Base-by-base conservation (phyloP, 768 basidiomycete genomes). In the Coprinopsis sp. region DNA sequence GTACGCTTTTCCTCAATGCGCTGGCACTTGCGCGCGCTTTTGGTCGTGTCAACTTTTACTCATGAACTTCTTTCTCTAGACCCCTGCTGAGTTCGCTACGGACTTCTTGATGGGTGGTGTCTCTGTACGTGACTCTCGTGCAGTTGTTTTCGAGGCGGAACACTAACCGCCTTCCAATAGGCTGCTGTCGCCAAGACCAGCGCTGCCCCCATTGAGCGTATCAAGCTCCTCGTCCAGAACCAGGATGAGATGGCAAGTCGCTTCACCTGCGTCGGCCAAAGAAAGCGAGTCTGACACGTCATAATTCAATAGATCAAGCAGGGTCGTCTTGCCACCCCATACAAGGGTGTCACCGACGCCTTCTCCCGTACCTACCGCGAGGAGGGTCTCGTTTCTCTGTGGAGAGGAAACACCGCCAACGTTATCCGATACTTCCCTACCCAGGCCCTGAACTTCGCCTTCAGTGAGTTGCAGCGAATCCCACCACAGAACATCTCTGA, bases 381-480 rank as follows among this genome's bases (percentile, higher is more conserved):
- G 13, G 96, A 99, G 78, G 96, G 96, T 68, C 73, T 96, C 44
- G 77, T 92, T 53, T 88, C 96, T 18, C 77, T 99, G 63, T 98
- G 96, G 96, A 78, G 96, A 75, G 96, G 96, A 71, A 99, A 99
- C 84, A 98, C 95, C 49, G 95, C 96, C 81, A 99, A 99, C 75
- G 96, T 99, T 73, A 96, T 99, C 76, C 94, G 96, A 68, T 99
- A 99, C 88, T 99, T 99, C 92, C 96, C 96, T 43, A 99, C 96
- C 48, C 95, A 99, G 70, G 96, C 96, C 31, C 74, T 98, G 60
- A 99, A 99, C 89, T 98, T 99, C 63, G 95, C 95, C 67, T 98
- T 97, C 87, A 98, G 90, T 96, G 58, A 59, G 92, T 82, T 57
- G 10, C 22, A 16, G 19, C 23, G 22, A 37, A 48, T 40, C 38